A percentile compares a stretch with the other conserved stretches of the same genome.
Conservation (phyloP, 2,329 filamentous ascomycete genomes). For the Seiridium unicorne region DNA sequence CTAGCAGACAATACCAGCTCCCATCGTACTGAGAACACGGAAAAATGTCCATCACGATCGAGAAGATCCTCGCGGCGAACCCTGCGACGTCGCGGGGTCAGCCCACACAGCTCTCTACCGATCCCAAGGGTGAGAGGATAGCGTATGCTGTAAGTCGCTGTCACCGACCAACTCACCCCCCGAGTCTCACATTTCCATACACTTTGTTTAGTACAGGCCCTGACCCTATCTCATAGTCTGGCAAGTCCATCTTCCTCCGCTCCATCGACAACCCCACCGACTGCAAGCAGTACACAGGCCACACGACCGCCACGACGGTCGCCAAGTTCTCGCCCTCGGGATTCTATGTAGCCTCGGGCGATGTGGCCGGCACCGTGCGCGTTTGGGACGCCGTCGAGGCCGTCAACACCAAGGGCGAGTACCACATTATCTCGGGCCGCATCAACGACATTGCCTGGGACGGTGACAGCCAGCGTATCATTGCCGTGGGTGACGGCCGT, state of each 20-base stretch:
- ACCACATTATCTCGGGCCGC: slow-evolving; percentile 87
- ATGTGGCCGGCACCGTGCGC: slow-evolving; percentile 78
- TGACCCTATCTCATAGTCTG: slow-evolving; percentile 57
- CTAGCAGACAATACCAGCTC: not conserved
- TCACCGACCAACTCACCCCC: not conserved
- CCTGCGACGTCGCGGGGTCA: slow-evolving; percentile 83
- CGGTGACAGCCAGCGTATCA: slow-evolving; percentile 92
- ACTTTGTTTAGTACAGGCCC: not conserved
- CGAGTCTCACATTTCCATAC: not conserved
- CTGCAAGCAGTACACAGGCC: slow-evolving; percentile 87
- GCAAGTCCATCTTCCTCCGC: slow-evolving; percentile 94
- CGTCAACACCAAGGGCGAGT: slow-evolving; percentile 85
- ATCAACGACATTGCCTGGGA: slow-evolving; percentile 99
- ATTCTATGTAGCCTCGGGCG: slow-evolving; percentile 92
- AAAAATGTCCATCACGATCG: slow-evolving; percentile 53
- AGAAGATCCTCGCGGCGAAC: slow-evolving; percentile 78
- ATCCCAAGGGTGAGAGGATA: slow-evolving; percentile 86
- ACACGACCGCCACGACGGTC: slow-evolving; percentile 85
- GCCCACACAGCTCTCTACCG: slow-evolving; percentile 83
- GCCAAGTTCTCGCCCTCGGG: slow-evolving; percentile 92
- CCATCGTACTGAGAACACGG: too few species aligned
- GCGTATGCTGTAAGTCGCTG: slow-evolving; percentile 75
- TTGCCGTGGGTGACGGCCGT: slow-evolving; percentile 92
- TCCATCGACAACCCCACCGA: slow-evolving; percentile 86
- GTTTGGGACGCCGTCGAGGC: slow-evolving; percentile 93